Evolutionary conservation across 345 rosid genomes (phyloP), one percentile per base, ranked within the genome.

Genomic region (Geranium rotundifolium): DNA sequence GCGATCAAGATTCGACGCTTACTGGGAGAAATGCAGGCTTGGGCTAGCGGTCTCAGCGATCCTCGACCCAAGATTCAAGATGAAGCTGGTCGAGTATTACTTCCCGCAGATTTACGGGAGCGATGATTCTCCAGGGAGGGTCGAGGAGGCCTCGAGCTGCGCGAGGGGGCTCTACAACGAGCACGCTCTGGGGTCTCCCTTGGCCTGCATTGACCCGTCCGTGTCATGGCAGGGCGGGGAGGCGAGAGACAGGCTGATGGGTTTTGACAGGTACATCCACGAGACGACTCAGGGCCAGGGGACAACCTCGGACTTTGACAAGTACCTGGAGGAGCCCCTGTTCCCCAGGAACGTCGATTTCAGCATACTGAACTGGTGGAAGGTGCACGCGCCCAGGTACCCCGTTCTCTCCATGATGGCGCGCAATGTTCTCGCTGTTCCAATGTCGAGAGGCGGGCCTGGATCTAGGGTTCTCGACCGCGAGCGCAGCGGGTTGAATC

Each of bases 61-160:
- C 78, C 68, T 89, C 72, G 96, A 89, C 74, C 95, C 96, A 19
- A 78, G 91, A 17, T 89, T 80, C 75, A 89, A 89, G 73, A 77
- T 89, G 89, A 89, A 82, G 82, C 69, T 87, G 66, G 82, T 85
- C 49, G 91, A 87, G 59, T 87, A 87, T 65, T 89, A 89, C 69
- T 87, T 85, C 62, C 84, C 87, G 1, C 82, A 73, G 63, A 69
- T 89, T 20, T 89, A 83, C 56, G 88, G 81, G 10, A 67, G n/a
- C n/a, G n/a, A 59, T 19, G 74, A 79, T 72, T 78, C 86, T 57
- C 76, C 77, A n/a, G 84, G 72, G 72, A 76, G 76, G 49, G 74
- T 86, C 0, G 83, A 85, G 65, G 87, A 79, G 39, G 80, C 84
- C 61, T 71, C 66, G 1, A 81, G 77, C 69, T 81, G 74, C 37